Base-by-base conservation (phyloP, 129 eudicot genomes). In the Tanacetum coccineum region DNA sequence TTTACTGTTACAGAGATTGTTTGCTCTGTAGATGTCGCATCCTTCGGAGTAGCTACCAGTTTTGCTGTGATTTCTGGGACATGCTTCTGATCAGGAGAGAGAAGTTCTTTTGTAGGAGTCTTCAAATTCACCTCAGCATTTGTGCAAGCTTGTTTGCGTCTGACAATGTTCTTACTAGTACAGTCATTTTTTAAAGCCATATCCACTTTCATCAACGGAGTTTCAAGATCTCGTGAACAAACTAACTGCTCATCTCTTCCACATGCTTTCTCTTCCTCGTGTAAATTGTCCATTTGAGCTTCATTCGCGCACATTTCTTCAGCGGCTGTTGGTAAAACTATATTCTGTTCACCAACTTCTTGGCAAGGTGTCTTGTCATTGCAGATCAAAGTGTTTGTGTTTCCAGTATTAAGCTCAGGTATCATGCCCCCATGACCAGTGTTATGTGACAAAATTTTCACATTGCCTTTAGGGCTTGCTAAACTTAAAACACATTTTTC, bases 21-120 rank as follows among this genome's bases (percentile, higher is more conserved):
- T 66, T 75, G 78, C 62, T 30, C 47, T 39, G 50, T 62, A 39
- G 36, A 72, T 59, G 13, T 62, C 50, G 68, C 76, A 76, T 46
- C 79, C 67, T 71, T 75, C 9, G 26, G 70, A 62, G 44, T 70
- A 70, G 62, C 32, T 57, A 70, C 61, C 51, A 49, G 46, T 10
- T 73, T 65, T 6, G 73, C 57, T 51, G 70, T 59, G 42, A 76
- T 59, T 32, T 70, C 81, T 6, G 52, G 52, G 48, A 19, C 57
- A 55, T 73, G 81, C 68, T 71, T 75, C 76, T 74, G 68, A 66
- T 50, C 70, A 68, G 28, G 19, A 48, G 83, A 71, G 65, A 75
- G 20, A 54, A 28, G 46, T 17, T 67, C 72, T 42, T 47, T 62
- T 28, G 65, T 55, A 15, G 69, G 59, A 52, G 44, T 77, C 77